Base-by-base conservation (phyloP, 306 rosid genomes). In the Ormosia emarginata region DNA sequence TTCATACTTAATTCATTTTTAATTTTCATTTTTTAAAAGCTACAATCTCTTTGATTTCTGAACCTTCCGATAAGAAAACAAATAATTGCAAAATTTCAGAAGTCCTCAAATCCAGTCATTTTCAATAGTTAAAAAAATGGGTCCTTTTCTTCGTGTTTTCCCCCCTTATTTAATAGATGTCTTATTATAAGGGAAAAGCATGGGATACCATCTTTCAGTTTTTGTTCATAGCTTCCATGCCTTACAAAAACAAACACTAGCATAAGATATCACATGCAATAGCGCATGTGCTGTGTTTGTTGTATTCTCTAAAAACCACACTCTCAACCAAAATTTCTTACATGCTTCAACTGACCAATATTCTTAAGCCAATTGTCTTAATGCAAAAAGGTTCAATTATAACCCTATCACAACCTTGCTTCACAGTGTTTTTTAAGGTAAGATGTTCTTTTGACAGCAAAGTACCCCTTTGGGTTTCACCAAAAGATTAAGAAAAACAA, bases 241-340 rank as follows among this genome's bases (percentile, higher is more conserved):
- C 33, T 37, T 5, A 57, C 15, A 13, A 55, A 75, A 79, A 80
- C 11, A 41, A 63, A 75, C 68, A 5, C 6, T 64, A 70, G 68
- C 81, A 80, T 75, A 86, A 86, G 85, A 76, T 12, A 59, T 80
- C 83, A 83, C 79, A 65, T 80, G 87, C 76, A 55, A 55, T 8
- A 47, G 32, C 2, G 32, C 78, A 71, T 83, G 78, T 79, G 85
- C 59, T 74, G 73, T 74, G 73, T 55, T 86, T 69, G 76, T 75
- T 83, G 41, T 55, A 30, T 69, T 70, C 34, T 79, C 14, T 55
- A 71, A 49, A 67, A 49, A 67, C 71, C 37, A 50, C 36, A 49
- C 34, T 40, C 62, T 67, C 71, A 72, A 67, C 33, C 82, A 86
- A 61, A 63, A 24, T 68, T 82, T 53, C 75, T 77, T 79, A 67